Base-by-base conservation (phyloP, 1,139 yeast species). In the Kodamaea sp. region DNA sequence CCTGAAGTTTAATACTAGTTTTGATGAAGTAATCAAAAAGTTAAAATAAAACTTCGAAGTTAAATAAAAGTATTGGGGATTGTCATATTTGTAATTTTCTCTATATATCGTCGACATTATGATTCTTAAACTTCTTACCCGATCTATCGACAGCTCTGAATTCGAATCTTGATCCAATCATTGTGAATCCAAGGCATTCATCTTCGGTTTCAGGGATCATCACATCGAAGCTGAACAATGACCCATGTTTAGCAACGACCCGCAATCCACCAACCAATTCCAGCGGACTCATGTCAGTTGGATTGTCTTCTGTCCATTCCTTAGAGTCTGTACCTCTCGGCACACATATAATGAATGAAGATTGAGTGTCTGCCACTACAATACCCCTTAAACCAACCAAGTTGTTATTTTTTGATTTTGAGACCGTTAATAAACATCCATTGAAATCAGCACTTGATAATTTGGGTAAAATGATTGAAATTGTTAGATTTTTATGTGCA, bases 281-380 rank as follows among this genome's bases (percentile, higher is more conserved):
- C 9, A 63, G 57, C 0, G 70, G 63, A 5, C 62, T 49, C 9
- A 54, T 50, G 24, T 36, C 29, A 24, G 41, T 36, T 8, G 40
- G 20, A 9, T 35, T 41, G 7, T 39, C 22, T 35, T 53, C 60
- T 22, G 58, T 53, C 52, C 64, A 57, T 28, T 60, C 59, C 42
- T 65, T 65, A 49, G 73, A 53, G 33, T 62, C 67, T 22, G 58
- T 59, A 20, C 57, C 55, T 34, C 79, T 65, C 2, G 78, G 78
- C 0, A 78, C 73, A 24, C 84, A 79, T 35, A 90, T 51, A 4
- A 88, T 76, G 53, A 88, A 84, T 40, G 78, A 75, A 50, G 83
- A 79, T 55, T 86, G 90, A 6, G 92, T 78, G 55, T 92, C 98
- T 84, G 95, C 86, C 1, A 88, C 66, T 2, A 90, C 88, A 6